Base-by-base conservation (phyloP, 192 early-diverging fungal genomes). In the Helicostylum pulchrum region DNA sequence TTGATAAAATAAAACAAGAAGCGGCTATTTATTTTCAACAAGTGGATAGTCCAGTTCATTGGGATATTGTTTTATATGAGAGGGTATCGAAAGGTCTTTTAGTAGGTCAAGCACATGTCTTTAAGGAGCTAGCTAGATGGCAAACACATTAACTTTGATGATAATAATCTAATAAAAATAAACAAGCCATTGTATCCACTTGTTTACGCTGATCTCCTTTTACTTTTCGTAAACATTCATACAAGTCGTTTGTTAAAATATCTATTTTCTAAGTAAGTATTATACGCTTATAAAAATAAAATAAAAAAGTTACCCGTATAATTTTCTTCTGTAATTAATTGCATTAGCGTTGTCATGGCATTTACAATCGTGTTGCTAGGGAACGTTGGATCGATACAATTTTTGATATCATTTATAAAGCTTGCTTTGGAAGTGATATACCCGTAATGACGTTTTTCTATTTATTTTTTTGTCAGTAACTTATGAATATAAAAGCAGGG, bases 61-160 rank as follows among this genome's bases (percentile, higher is more conserved):
- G 64, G 64, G 19, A 65, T 42, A 56, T 65, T 36, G 64, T 57
- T 19, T 19, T 65, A 0, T 65, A 65, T 47, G n/a, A 49, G 17
- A 26, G 64, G 26, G 44, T 43, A 3, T 0, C 31, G 6, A 65
- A 57, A 46, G 64, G 64, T 17, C 11, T 19, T 14, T 10, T 14
- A 2, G 45, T 65, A 14, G 54, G 54, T 1, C 53, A 57, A 19
- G 19, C 12, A 30, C 64, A 65, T 65, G 4, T 14, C 19, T 65
- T 65, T 31, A 21, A 32, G 34, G 64, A 65, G 34, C 14, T 59
- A 36, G 57, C 6, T 1, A 59, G 57, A 0, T 59, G 42, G 39
- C 3, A 36, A 43, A 17, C 17, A 19, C 17, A 5, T 19, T 43
- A 59, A 15, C 9, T 44, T 7, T 59, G 57, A 32, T 39, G 36